Conservation (phyloP, 192 early-diverging fungal genomes). For the Phycomyces nitens region DNA sequence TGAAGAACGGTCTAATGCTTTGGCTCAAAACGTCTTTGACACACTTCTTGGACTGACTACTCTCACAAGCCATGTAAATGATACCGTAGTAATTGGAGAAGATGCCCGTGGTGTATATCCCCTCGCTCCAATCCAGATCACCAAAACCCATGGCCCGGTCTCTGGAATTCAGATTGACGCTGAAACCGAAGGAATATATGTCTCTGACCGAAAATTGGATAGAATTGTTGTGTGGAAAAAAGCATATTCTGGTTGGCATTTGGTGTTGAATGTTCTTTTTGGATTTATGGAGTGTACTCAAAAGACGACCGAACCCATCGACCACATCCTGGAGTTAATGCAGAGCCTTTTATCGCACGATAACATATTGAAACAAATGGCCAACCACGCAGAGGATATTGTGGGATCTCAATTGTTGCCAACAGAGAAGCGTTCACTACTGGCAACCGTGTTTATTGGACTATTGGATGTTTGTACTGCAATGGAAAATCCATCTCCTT, state of each 20-base stretch:
- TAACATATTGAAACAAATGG: slow-evolving; percentile 5
- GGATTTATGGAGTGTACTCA: slow-evolving; percentile 7
- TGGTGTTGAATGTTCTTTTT: slow-evolving; percentile 12
- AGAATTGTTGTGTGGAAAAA: slow-evolving; percentile 20
- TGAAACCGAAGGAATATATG: slow-evolving; percentile 5
- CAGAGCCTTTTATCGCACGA: slow-evolving; percentile 2
- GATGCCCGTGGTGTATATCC: background rate
- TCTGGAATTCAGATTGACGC: slow-evolving; percentile 13
- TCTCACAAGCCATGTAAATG: background rate
- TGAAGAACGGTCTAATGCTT: too few relatives aligned
- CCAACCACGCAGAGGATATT: slow-evolving; percentile 2
- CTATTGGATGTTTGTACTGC: too few relatives aligned
- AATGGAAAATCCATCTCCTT: too few relatives aligned
- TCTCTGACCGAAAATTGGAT: slow-evolving; percentile 4
- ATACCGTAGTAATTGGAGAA: background rate
- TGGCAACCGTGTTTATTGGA: too few relatives aligned
- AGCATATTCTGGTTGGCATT: slow-evolving; percentile 27
- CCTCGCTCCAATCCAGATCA: background rate
- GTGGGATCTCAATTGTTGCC: too few relatives aligned
- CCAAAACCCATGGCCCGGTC: background rate
- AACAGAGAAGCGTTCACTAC: too few relatives aligned
- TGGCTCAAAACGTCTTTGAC: background rate
- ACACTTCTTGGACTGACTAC: background rate
- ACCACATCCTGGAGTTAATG: slow-evolving; percentile 7
- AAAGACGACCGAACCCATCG: slow-evolving; percentile 1